These are phyloP conservation scores for Coemansia sp. DNA, from an alignment of 192 early-diverging fungal genomes.

Conservation along the genomic window DNA sequence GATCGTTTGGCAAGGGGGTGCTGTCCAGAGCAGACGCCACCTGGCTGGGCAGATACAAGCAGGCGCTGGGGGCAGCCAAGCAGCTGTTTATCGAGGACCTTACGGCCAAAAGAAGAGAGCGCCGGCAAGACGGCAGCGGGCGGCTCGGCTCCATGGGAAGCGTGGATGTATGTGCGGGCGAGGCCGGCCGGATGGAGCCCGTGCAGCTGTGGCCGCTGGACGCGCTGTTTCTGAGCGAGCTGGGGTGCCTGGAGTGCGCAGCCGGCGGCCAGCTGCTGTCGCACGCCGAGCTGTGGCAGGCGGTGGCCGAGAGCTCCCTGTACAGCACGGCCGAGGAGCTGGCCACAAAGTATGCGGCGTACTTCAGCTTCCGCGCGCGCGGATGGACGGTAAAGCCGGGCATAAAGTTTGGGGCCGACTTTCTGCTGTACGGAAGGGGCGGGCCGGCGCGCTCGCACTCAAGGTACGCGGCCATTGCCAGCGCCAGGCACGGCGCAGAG, in stretches of 20 bases:
- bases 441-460: slow-evolving; percentile 41
- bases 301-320: slow-evolving; percentile 5
- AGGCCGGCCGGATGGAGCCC: slow-evolving; percentile 54
- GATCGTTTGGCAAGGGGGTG: slow-evolving; percentile 74
- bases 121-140: slow-evolving; percentile 5
- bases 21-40: slow-evolving; percentile 78
- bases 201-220: slow-evolving; percentile 72
- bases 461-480: slow-evolving; percentile 36
- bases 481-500: background rate
- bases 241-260: slow-evolving; percentile 56
- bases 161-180: slow-evolving; percentile 11
- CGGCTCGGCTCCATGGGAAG: background rate
- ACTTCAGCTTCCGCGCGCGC: slow-evolving; percentile 75
- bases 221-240: slow-evolving; percentile 65
- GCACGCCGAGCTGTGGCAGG: slow-evolving; percentile 18
- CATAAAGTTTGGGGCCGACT: slow-evolving; percentile 82
- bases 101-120: slow-evolving; percentile 24
- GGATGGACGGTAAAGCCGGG: slow-evolving; percentile 85
- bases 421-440: slow-evolving; percentile 47
- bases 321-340: slow-evolving; percentile 49
- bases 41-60: slow-evolving; percentile 56
- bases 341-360: slow-evolving; percentile 68
- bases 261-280: background rate
- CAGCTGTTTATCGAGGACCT: slow-evolving; percentile 30
- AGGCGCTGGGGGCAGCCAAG: background rate